Evolutionary conservation across 192 early-diverging fungal species (phyloP), one percentile per base, ranked within the genome.

Genomic region (Linnemannia hyalina): DNA sequence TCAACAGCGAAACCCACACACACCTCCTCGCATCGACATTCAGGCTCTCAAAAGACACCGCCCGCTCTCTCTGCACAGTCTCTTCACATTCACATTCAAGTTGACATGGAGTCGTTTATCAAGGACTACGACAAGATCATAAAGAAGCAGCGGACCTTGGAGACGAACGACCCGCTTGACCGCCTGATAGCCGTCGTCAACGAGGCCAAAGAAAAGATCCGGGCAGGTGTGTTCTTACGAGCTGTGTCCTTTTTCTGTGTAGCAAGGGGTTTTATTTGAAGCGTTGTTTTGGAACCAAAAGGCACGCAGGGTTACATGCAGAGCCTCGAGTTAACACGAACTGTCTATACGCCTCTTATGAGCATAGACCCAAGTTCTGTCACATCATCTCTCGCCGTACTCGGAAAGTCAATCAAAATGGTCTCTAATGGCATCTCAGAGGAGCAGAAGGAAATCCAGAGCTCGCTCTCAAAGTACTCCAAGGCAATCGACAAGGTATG

Each of bases 401-500:
- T 88, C 23, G 40, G 80, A 13, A 82, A 77, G 69, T 69, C 80
- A 18, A 38, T 90, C 47, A 82, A 87, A 75, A 80, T 78, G 18
- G 75, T 85, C 15, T 84, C 89, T 11, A 41, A 71, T 40, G 47
- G 80, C 11, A 80, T 90, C 42, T 76, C 86, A 7, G 91, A 93
- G 72, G 89, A 92, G 46, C 89, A 93, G 23, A 94, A 94, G 72
- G 96, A 97, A 35, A 89, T 95, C 40, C 92, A 94, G 63, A 82
- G 87, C 35, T 81, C 89, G 35, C 80, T 96, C 15, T 75, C 84
- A 42, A 96, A 94, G 76, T 95, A 94, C 83, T 91, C 92, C 55
- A 96, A 96, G 88, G 92, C 90, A 9, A 90, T 97, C 16, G 96
- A 97, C 38, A 95, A 93, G 88, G 92, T 92, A 88, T 36, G 70